Evolutionary conservation across 2,329 filamentous ascomycete genomes (phyloP), one percentile per base, ranked within the genome.

Genomic region (Teratosphaeria viscida): DNA sequence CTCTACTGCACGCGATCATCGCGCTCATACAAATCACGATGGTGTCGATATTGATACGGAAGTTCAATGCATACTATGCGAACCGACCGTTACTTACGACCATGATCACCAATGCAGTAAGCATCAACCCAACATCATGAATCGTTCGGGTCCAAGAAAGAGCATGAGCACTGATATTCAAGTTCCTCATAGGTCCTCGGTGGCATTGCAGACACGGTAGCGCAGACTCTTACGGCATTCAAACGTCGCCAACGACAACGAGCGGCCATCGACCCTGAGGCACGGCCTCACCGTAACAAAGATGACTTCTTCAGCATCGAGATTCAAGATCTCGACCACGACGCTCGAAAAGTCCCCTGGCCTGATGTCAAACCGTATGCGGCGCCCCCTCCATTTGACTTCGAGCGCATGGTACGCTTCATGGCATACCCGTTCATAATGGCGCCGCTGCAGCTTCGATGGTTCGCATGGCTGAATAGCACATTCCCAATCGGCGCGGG

Each of bases 341-440:
- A 94, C 75, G 12, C 52, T 16, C 86, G 85, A 72, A 90, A 92
- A 76, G 88, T 88, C 70, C 85, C 88, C 0, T 83, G 80, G 71
- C 76, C 83, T 75, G 68, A 81, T 52, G 37, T 29, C 14, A 53
- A 39, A 35, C 79, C 84, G 35, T 63, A 65, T 14, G 75, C 75
- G 19, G 80, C 87, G 0, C 89, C 91, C 32, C 88, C 90, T 2
- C 85, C 90, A 0, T 97, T 99, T 71, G 92, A 99, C 75, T 97
- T 97, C 69, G 94, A 97, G 77, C 85, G 94, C 55, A 79, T 96
- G 63, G 92, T 90, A 1, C 83, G 94, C 55, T 99, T 97, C 79
- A 96, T 97, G 90, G 88, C 89, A 5, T 99, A 97, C 74, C 91
- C 91, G 72, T 96, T 97, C 77, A 83, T 88, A 71, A 96, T 97